These are phyloP conservation scores for Rutstroemia sydowiana DNA, from an alignment of 2,329 filamentous ascomycete species.

Conservation along the genomic window DNA sequence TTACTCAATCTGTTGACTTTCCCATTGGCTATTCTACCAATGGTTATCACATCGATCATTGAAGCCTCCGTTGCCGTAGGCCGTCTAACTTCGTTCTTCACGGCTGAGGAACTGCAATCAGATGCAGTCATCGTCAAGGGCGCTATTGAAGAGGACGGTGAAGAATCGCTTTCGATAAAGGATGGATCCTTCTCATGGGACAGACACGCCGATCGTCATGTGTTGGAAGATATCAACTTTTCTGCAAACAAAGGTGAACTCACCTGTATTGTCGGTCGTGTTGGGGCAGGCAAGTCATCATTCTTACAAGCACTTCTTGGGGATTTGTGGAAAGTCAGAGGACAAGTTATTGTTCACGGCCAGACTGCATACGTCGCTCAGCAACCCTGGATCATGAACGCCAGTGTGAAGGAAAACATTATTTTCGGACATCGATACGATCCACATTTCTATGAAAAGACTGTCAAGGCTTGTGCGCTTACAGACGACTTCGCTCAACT, in stretches of 20 bases:
- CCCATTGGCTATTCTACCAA: conserved; percentile 85
- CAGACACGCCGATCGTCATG: conserved; percentile 63
- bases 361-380: conserved; percentile 87
- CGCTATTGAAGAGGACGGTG: conserved; percentile 66
- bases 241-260: conserved; percentile 87
- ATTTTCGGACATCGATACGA: conserved; percentile 94
- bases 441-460: conserved; percentile 87
- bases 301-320: conserved; percentile 82
- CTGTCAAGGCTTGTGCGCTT: conserved; percentile 84
- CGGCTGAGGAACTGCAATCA: conserved; percentile 79
- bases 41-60: conserved; percentile 96
- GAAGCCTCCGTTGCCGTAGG: conserved; percentile 90
- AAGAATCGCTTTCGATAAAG: conserved; percentile 76
- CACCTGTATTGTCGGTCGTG: conserved; percentile 84
- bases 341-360: conserved; percentile 75
- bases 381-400: conserved; percentile 94
- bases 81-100: conserved; percentile 77
- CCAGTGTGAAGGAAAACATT: conserved; percentile 94
- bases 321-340: conserved; percentile 83
- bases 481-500: conserved; percentile 85
- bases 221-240: conserved; percentile 78
- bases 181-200: conserved; percentile 95
- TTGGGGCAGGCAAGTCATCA: conserved; percentile 93
- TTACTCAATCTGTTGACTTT: conserved; percentile 96
- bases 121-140: conserved; percentile 70